Conservation (phyloP, 257 asterid species). For the Scutellaria galericulata region DNA sequence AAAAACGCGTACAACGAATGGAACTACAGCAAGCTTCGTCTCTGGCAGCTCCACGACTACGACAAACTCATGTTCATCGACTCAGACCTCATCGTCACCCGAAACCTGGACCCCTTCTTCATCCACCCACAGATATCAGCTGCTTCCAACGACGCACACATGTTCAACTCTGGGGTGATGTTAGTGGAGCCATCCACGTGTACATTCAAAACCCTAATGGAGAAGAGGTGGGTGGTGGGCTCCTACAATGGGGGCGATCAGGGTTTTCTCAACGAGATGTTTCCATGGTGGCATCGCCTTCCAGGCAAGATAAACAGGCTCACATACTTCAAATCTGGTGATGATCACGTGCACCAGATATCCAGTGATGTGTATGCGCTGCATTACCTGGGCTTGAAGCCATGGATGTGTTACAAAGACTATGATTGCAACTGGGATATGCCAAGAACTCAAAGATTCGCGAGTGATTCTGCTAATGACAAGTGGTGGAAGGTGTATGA, state of each 20-base stretch:
- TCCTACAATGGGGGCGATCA: constrained; percentile 89
- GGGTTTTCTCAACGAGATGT: constrained; percentile 75
- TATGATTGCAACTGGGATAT: constrained; percentile 83
- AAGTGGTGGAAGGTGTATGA: constrained; percentile 71
- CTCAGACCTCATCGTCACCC: constrained; percentile 60
- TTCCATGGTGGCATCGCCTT: constrained; percentile 83
- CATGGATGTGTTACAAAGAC: constrained; percentile 76
- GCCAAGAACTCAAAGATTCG: constrained; percentile 40
- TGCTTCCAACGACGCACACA: constrained; percentile 37
- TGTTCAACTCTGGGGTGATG: constrained; percentile 85
- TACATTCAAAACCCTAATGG: constrained; percentile 60
- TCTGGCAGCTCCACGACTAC: constrained; percentile 70
- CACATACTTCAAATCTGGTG: constrained; percentile 39
- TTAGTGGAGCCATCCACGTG: constrained; percentile 73
- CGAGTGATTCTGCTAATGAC: constrained; percentile 66
- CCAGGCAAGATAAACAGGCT: constrained; percentile 55
- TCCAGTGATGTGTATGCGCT: constrained; percentile 38
- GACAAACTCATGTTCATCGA: constrained; percentile 74
- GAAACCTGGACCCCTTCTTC: constrained; percentile 60
- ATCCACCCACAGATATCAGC: constrained; percentile 65
- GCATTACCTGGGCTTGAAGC: constrained; percentile 85
- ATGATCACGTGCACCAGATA: not conserved
- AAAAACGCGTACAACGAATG: constrained; percentile 63
- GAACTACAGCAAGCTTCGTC: constrained; percentile 84
- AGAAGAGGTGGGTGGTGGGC: constrained; percentile 39